Base-by-base conservation (phyloP, 768 basidiomycete genomes). In the Lactarius evosmus region DNA sequence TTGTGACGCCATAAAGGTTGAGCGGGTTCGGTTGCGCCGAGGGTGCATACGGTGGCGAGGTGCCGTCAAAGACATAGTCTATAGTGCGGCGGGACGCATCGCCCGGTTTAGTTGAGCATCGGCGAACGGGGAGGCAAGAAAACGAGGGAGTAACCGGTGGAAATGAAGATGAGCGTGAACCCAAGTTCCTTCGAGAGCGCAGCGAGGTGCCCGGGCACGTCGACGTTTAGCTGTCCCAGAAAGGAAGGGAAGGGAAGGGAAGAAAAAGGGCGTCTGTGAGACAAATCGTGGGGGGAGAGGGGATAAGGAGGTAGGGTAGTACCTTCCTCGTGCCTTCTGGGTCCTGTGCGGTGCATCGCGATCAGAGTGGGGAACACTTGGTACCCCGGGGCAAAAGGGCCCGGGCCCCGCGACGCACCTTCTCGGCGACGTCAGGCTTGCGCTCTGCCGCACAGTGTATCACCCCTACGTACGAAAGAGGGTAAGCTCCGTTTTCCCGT, bases 51-150 rank as follows among this genome's bases (percentile, higher is more conserved):
- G 95, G 94, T 3, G 96, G 93, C 1, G 87, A 86, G n/a, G 83
- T 87, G 1, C 96, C 96, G 67, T 95, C 93, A 71, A 98, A 98
- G 17, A 99, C 94, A 75, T 98, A 98, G 75, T 99, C 95, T 88
- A 41, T 3, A 41, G 25, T n/a, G 49, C 7, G 25, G 27, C 29
- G 4, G 27, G 11, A 27, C 27, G 16, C n/a, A n/a, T n/a, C n/a
- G n/a, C n/a, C n/a, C n/a, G n/a, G n/a, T n/a, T n/a, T n/a, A n/a
- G 5, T 22, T 41, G 19, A 41, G 22, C 46, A 49, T 49, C 12
- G 17, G 2, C 9, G 19, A 56, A 51, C 36, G 7, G 3, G 14
- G 32, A 53, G 8, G 29, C 6, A 22, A n/a, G 7, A 36, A 19
- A 6, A 30, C 14, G 16, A 5, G 8, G 3, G 27, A 19, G 19